Evolutionary conservation across 2,329 filamentous ascomycete species (phyloP).

Genomic region (Boeremia exigua): DNA sequence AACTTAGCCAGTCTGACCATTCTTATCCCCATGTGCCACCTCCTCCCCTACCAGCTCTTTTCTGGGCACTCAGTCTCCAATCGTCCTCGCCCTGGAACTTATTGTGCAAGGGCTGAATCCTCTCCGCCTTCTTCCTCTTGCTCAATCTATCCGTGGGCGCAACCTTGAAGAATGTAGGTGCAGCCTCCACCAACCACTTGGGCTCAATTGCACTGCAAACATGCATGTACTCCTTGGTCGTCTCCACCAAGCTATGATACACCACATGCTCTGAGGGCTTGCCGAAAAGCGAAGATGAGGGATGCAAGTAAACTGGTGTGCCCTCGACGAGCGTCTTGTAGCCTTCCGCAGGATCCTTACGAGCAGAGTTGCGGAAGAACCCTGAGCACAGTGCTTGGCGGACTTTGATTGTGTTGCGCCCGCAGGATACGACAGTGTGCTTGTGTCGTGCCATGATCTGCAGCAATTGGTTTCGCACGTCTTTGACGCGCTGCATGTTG

Average conservation of each 20-base stretch:
- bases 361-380: constrained; percentile 93
- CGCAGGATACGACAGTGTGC: constrained; percentile 82
- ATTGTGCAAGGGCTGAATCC: constrained; percentile 94
- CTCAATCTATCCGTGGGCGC: constrained; percentile 84
- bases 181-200: constrained; percentile 90
- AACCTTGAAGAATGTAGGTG: constrained; percentile 99
- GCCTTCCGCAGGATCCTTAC: constrained; percentile 94
- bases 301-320: constrained; percentile 94
- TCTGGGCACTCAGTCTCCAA: constrained; percentile 90
- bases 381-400: constrained; percentile 88
- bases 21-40: constrained; percentile 89
- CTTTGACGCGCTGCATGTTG: constrained; percentile 85
- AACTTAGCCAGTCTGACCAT: not conserved
- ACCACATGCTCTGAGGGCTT: constrained; percentile 97
- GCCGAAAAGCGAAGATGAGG: constrained; percentile 87
- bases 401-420: constrained; percentile 84
- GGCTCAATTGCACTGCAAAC: constrained; percentile 92
- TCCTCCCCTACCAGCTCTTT: constrained; percentile 80
- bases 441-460: constrained; percentile 94
- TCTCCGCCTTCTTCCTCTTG: constrained; percentile 91
- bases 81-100: constrained; percentile 92
- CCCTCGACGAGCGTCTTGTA: constrained; percentile 98
- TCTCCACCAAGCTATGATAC: constrained; percentile 88
- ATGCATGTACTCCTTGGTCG: constrained; percentile 98
- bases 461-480: constrained; percentile 89